Percentiles rank a stretch among this genome's conserved stretches.
These are phyloP conservation scores for Crithidia acanthocephali DNA, from an alignment of 208 protist species.

Conservation along the genomic window DNA sequence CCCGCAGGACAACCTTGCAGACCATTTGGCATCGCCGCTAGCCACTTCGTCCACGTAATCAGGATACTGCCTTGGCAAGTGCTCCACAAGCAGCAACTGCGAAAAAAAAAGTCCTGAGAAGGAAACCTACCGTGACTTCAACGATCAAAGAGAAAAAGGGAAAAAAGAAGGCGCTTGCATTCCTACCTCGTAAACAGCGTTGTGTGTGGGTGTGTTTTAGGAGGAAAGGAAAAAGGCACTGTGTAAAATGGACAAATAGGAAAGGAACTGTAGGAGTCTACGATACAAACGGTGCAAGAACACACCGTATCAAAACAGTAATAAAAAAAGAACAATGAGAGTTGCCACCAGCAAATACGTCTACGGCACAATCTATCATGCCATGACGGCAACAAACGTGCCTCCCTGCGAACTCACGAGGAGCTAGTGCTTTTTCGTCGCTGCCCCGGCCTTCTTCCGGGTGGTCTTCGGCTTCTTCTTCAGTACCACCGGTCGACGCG, in stretches of 20 bases:
- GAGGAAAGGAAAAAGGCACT: neutral
- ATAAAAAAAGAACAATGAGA: neutral
- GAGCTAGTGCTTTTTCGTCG: neutral
- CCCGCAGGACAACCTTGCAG: no score
- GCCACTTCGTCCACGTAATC: no score
- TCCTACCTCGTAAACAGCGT: no score
- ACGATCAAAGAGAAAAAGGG: neutral
- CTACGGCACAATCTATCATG: neutral
- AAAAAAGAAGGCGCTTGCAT: neutral
- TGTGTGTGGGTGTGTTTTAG: no score
- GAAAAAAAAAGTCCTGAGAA: neutral
- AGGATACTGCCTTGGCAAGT: no score
- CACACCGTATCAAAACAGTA: no score
- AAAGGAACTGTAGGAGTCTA: neutral
- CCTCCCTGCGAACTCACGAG: neutral
- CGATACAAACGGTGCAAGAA: neutral
- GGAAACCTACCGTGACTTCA: neutral
- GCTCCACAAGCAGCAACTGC: neutral
- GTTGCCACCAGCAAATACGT: neutral
- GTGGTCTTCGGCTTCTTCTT: slow-evolving; percentile 12
- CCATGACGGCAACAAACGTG: neutral
- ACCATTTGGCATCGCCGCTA: no score
- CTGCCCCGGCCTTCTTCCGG: slow-evolving; percentile 1
- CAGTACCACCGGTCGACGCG: slow-evolving; percentile 3
- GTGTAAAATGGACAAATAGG: neutral